Conservation (phyloP, 306 rosid species). For the Abrus precatorius region DNA sequence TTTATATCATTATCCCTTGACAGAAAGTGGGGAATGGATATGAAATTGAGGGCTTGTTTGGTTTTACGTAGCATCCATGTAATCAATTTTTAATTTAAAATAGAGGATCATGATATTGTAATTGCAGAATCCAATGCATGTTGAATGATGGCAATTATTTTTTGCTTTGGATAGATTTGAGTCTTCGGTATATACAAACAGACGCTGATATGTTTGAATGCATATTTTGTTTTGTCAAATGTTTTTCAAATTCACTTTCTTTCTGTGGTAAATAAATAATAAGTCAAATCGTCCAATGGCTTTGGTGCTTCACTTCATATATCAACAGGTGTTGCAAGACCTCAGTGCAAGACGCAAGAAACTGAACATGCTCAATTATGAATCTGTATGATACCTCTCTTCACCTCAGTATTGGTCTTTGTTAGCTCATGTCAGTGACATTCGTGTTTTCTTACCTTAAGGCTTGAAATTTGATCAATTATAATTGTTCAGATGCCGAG, state of each 20-base stretch:
- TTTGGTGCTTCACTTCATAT: constrained; percentile 35
- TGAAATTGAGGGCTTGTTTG: neutral
- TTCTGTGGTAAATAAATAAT: constrained; percentile 21
- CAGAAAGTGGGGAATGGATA: constrained; percentile 18
- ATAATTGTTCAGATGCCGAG: constrained; percentile 22
- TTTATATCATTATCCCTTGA: constrained; percentile 8
- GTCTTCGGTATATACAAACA: no score
- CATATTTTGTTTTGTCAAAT: neutral
- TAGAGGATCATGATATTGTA: no score
- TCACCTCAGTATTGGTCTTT: constrained; percentile 60
- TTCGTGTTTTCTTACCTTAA: constrained; percentile 14
- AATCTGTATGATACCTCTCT: constrained; percentile 82
- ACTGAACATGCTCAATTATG: constrained; percentile 85
- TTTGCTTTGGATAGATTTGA: no score
- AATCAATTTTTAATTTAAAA: no score
- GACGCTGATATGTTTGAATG: neutral
- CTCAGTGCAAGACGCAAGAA: constrained; percentile 80
- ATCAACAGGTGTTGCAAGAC: constrained; percentile 66
- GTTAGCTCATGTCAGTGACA: constrained; percentile 44
- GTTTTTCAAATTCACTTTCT: constrained; percentile 23
- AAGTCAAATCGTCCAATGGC: constrained; percentile 11
- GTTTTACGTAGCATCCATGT: no score
- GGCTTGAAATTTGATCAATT: constrained; percentile 34
- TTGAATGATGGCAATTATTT: no score
- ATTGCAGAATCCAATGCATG: no score